Evolutionary conservation across 371 early-diverging fungal genomes (phyloP), one percentile per base, ranked within the genome.

Genomic region (Actinomortierella ambigua): DNA sequence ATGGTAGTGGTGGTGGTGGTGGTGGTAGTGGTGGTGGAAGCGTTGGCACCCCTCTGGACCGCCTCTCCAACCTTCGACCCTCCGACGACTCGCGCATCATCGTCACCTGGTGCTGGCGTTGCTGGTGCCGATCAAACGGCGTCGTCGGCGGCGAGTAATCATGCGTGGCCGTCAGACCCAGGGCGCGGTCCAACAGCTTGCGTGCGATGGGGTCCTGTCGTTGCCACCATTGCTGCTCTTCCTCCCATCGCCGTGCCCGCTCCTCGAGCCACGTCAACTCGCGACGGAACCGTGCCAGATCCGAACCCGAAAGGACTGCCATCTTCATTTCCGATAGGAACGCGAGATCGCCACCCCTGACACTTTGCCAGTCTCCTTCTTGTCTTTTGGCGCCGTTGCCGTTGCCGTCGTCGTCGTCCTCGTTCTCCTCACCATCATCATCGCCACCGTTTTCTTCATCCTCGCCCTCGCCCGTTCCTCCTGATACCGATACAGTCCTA

Each of bases 261-360:
- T 66, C 67, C 42, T 73, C 75, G 42, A 66, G 22, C 75, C 75
- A 73, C 7, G 29, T 43, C 8, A 59, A 44, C 28, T 73, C 75
- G 34, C 75, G 59, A 29, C 75, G 50, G 50, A 73, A 66, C 40
- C 75, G 63, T 8, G 48, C 53, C 55, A 73, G 46, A 42, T 73
- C 75, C 2, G 67, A 63, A 8, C 24, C 34, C 34, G 11, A 6
- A 11, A 34, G 34, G 7, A 11, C 60, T 1, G 75, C 63, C 20
- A 59, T 66, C 23, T 53, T 56, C 75, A 73, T 73, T 57, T 66
- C 67, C 9, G 75, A 73, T n/a, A 73, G 50, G 6, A 73, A 49
- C 0, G 75, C 75, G 11, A 73, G n/a, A 27, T 73, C 75, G n/a
- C 67, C 53, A 1, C 75, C 75, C 17, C 61, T 59, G 5, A 53